A percentile compares a stretch with the other conserved stretches of the same genome.
Evolutionary conservation across 768 basidiomycete species (phyloP).

Genomic region (Tulasnella sp.): DNA sequence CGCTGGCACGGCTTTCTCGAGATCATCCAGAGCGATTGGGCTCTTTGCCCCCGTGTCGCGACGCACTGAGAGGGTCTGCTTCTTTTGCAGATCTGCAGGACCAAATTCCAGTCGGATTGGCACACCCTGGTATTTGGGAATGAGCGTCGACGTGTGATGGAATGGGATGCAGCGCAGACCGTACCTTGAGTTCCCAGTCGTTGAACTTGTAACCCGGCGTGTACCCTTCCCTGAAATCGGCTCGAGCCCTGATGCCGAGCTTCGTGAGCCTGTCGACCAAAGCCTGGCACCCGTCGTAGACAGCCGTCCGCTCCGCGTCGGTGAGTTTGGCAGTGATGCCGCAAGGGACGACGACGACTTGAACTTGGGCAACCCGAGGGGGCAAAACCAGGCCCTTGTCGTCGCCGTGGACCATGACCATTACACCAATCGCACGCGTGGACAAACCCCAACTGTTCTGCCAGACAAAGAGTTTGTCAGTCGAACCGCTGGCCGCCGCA

Average conservation of each 20-base stretch:
- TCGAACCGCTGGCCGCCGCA: conserved; percentile 33
- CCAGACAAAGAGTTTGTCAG: conserved; percentile 72
- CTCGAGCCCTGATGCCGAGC: conserved; percentile 67
- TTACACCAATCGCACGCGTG: conserved; percentile 92
- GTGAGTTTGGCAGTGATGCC: conserved; percentile 80
- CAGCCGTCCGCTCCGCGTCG: conserved; percentile 40
- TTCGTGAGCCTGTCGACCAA: conserved; percentile 62
- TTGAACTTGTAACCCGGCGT: conserved; percentile 99
- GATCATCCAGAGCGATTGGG: conserved; percentile 39
- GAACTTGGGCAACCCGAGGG: conserved; percentile 88
- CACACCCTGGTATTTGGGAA: conserved; percentile 51
- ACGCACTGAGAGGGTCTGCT: conserved; percentile 72
- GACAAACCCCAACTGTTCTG: conserved; percentile 98
- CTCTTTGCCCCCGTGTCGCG: conserved; percentile 60
- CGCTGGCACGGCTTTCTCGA: conserved; percentile 39
- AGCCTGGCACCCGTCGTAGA: conserved; percentile 67
- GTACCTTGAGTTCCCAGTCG: conserved; percentile 96
- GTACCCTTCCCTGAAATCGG: conserved; percentile 88
- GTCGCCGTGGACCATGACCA: conserved; percentile 99
- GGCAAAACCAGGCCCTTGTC: conserved; percentile 95
- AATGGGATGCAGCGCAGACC: conserved; percentile 15
- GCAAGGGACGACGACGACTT: conserved; percentile 85
- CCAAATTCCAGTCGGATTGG: conserved; percentile 96
- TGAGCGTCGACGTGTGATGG: background rate
- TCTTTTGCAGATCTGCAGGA: conserved; percentile 75